Conservation (phyloP, 2,329 filamentous ascomycete genomes). For the Claviceps quebecensis region DNA sequence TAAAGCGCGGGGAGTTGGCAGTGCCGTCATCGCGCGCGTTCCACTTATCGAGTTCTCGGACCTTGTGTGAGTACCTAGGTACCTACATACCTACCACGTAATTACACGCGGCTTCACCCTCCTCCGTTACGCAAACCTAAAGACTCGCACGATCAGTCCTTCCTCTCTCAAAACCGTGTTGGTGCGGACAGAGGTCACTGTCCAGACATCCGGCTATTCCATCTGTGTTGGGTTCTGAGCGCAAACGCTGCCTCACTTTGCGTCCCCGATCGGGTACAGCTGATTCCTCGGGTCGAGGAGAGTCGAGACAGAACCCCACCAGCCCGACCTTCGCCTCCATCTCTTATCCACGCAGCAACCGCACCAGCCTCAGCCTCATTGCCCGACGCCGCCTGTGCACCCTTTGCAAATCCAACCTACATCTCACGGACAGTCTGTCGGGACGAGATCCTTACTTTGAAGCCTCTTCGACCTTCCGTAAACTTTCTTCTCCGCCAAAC, state of each 20-base stretch:
- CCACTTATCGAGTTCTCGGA: neutral
- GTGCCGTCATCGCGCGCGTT: conserved; percentile 19
- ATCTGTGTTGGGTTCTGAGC: neutral
- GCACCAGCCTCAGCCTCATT: neutral
- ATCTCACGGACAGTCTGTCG: neutral
- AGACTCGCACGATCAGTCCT: neutral
- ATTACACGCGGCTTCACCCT: neutral
- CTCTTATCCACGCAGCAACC: neutral
- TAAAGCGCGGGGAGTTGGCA: conserved; percentile 15
- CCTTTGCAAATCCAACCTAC: neutral
- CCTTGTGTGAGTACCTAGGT: neutral
- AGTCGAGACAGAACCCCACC: conserved; percentile 4
- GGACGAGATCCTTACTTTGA: neutral
- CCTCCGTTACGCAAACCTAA: neutral
- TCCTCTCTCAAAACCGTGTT: neutral
- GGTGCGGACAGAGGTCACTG: neutral
- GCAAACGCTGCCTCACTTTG: conserved; percentile 1
- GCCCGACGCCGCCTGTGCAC: neutral
- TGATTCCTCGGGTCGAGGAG: neutral
- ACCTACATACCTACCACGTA: too few species aligned
- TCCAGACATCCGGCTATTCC: neutral
- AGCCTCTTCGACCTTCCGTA: neutral
- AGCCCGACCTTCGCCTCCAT: neutral
- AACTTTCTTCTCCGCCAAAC: neutral
- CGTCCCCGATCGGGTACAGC: neutral